A percentile compares a stretch with the other conserved stretches of the same genome.
Conservation (phyloP, 495 filamentous ascomycete genomes). For the Penicillium argentinense region DNA sequence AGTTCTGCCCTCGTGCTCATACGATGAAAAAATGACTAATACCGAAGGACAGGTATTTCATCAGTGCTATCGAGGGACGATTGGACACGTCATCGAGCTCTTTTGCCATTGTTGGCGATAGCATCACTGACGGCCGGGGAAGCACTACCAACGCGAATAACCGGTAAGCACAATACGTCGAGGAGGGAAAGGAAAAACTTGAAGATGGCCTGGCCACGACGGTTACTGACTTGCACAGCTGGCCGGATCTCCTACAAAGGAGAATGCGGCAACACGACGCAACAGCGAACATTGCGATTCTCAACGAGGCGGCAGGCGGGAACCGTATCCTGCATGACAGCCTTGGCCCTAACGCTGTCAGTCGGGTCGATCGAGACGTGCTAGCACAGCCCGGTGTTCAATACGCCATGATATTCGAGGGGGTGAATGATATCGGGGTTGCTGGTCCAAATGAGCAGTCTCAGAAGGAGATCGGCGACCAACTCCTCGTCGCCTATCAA, state of each 20-base stretch:
- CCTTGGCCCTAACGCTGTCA: constrained; percentile 60
- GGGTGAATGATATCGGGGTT: constrained; percentile 71
- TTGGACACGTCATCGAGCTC: constrained; percentile 40
- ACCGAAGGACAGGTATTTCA: constrained; percentile 50
- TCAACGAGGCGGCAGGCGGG: constrained; percentile 74
- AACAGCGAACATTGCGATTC: constrained; percentile 51
- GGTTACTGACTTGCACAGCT: constrained; percentile 32
- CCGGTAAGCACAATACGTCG: constrained; percentile 51
- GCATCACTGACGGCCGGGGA: constrained; percentile 70
- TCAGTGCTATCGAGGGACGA: constrained; percentile 61
- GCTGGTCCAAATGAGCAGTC: constrained; percentile 43
- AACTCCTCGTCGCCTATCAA: constrained; percentile 55
- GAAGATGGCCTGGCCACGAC: not conserved
- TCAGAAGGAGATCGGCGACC: constrained; percentile 51
- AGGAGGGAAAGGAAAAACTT: too few species aligned
- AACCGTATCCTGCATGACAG: constrained; percentile 65
- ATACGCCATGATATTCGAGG: constrained; percentile 70
- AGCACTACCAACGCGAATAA: constrained; percentile 65
- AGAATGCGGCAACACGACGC: constrained; percentile 50
- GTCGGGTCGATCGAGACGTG: constrained; percentile 64
- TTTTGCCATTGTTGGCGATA: constrained; percentile 68
- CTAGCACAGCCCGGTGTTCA: constrained; percentile 54
- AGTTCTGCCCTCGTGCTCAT: not conserved
- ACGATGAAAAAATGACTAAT: not conserved
- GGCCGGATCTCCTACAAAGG: constrained; percentile 65